Percentiles rank a stretch among this genome's conserved stretches.
These are phyloP conservation scores for Fonsecaea pedrosoi DNA, from an alignment of 2,329 filamentous ascomycete genomes.

Conservation along the genomic window DNA sequence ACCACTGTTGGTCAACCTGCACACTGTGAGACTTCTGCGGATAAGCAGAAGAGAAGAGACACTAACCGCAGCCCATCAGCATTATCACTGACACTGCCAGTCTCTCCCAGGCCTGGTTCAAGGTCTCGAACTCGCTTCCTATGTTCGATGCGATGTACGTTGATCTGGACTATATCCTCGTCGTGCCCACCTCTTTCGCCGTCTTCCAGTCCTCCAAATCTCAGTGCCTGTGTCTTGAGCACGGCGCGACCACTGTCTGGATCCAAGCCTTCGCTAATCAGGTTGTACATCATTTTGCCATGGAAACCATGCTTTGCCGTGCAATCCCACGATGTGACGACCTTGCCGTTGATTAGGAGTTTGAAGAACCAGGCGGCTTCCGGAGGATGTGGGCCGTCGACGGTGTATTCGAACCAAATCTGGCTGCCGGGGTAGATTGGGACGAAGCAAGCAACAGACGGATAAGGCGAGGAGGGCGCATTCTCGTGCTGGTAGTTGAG, in stretches of 20 bases:
- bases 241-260: constrained; percentile 18
- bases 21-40: neutral
- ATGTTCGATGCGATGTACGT: constrained; percentile 37
- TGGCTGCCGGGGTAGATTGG: constrained; percentile 39
- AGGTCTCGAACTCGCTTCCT: constrained; percentile 29
- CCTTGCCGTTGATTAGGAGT: constrained; percentile 32
- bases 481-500: neutral
- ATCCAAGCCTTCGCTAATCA: constrained; percentile 28
- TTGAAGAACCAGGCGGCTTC: constrained; percentile 40
- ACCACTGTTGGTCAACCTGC: constrained; percentile 35
- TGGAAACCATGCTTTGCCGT: constrained; percentile 38
- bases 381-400: constrained; percentile 40
- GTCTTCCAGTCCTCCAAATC: constrained; percentile 29
- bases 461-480: constrained; percentile 14
- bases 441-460: constrained; percentile 34
- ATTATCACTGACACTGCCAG: constrained; percentile 8
- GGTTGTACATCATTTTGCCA: constrained; percentile 39
- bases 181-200: constrained; percentile 8
- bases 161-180: constrained; percentile 38
- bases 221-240: constrained; percentile 33
- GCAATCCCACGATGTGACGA: constrained; percentile 38
- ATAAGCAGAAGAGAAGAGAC: neutral
- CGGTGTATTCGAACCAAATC: constrained; percentile 41
- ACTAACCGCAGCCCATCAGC: constrained; percentile 31
- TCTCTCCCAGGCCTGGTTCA: constrained; percentile 19